phyloP scores from a whole-genome alignment of 1,284 basidiomycete species.

The Meira nashicola region DNA sequence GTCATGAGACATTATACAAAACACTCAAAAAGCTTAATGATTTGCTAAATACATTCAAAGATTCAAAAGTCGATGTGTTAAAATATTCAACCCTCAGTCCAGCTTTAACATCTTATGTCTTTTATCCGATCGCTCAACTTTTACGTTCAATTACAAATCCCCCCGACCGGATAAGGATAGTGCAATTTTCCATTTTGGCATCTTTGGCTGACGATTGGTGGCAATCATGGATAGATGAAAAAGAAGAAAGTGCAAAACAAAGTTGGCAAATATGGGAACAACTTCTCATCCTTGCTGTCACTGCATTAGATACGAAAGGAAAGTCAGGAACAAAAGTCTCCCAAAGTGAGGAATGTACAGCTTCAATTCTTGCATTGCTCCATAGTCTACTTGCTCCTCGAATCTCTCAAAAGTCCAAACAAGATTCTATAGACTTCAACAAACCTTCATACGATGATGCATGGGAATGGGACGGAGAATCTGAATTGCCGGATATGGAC shows the following conservation, averaged over 20 bases:
- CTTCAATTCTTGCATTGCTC: conserved; percentile 25
- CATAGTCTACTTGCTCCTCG: conserved; percentile 27
- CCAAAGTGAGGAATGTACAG: conserved; percentile 25
- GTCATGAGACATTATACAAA: conserved; percentile 12
- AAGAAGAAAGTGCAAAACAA: conserved; percentile 9
- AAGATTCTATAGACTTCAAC: background rate
- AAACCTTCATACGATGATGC: conserved; percentile 8
- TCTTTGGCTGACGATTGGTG: conserved; percentile 42
- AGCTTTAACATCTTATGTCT: conserved; percentile 42
- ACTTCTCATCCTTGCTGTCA: conserved; percentile 37
- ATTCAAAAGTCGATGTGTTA: background rate
- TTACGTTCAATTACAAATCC: conserved; percentile 18
- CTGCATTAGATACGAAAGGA: conserved; percentile 15
- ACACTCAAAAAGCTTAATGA: conserved; percentile 8
- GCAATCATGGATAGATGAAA: conserved; percentile 20
- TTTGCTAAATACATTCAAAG: background rate
- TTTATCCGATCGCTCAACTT: conserved; percentile 46
- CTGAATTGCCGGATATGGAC: conserved; percentile 38
- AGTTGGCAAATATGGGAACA: conserved; percentile 43
- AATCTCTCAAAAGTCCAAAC: background rate
- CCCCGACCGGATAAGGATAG: conserved; percentile 25
- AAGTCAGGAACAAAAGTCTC: background rate
- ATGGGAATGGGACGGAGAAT: conserved; percentile 51
- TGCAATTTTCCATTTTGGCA: conserved; percentile 21
- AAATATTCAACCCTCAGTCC: conserved; percentile 16